These are phyloP conservation scores for Penicillium waksmanii DNA, from an alignment of 495 filamentous ascomycete genomes.

Conservation along the genomic window DNA sequence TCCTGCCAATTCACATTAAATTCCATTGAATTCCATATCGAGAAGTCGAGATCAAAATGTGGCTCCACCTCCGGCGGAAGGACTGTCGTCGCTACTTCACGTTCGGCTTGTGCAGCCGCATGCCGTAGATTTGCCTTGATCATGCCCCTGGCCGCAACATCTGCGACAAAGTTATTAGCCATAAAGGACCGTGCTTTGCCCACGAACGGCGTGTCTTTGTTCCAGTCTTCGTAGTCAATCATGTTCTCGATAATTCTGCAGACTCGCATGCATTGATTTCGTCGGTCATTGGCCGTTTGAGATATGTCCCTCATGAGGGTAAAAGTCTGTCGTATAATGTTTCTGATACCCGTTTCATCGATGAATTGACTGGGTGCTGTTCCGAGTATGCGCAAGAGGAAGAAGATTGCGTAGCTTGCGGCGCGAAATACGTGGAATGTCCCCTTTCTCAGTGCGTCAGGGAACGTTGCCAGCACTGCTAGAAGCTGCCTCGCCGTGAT, in stretches of 20 bases:
- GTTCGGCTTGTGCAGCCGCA: conserved; percentile 6
- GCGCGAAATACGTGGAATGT: conserved; percentile 9
- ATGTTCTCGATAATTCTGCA: conserved; percentile 12
- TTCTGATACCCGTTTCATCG: conserved; percentile 5
- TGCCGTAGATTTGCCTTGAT: conserved; percentile 5
- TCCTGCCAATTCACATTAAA: conserved; percentile 12
- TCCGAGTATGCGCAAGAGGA: conserved; percentile 8
- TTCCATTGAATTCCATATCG: conserved; percentile 7
- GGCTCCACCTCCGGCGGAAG: not conserved
- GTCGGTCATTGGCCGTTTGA: conserved; percentile 9
- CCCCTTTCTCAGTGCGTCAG: conserved; percentile 3
- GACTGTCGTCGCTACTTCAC: not conserved
- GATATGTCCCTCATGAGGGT: conserved; percentile 7
- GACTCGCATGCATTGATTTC: conserved; percentile 5
- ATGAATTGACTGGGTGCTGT: not conserved
- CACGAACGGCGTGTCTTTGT: conserved; percentile 6
- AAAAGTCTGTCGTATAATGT: conserved; percentile 6
- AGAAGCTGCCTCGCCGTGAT: conserved; percentile 11
- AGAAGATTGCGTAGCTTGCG: conserved; percentile 11
- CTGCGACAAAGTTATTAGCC: conserved; percentile 11
- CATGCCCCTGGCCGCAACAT: conserved; percentile 12
- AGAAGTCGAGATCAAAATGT: conserved; percentile 7
- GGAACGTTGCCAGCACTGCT: conserved; percentile 6
- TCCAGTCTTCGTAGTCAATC: conserved; percentile 12
- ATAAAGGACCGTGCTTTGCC: conserved; percentile 9